Conservation (phyloP, 768 basidiomycete genomes). For the Austroboletus eburneus region DNA sequence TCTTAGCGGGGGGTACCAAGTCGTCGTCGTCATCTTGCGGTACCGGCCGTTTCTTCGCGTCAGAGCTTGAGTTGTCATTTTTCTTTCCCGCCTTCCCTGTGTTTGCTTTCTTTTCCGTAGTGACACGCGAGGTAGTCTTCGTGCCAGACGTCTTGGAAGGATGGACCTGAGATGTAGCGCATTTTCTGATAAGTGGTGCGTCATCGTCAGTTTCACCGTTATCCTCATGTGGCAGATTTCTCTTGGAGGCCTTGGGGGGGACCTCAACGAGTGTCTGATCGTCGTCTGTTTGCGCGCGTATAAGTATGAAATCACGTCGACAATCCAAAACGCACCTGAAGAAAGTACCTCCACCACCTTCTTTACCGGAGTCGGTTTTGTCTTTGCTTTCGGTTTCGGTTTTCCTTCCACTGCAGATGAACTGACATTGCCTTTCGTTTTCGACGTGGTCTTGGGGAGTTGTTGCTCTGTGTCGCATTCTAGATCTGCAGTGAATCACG, state of each 20-base stretch:
- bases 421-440: conserved; percentile 3
- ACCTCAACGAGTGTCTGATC: conserved; percentile 26
- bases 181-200: neutral
- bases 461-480: conserved; percentile 4
- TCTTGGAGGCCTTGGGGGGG: conserved; percentile 8
- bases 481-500: neutral
- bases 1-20: neutral
- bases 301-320: neutral
- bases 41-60: conserved; percentile 5
- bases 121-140: neutral
- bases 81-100: conserved; percentile 1
- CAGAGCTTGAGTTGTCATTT: too few species aligned
- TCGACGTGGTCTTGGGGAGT: neutral
- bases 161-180: neutral
- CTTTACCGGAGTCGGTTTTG: conserved; percentile 7
- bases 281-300: conserved; percentile 19
- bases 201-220: conserved; percentile 4
- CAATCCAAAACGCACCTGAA: conserved; percentile 11
- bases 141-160: neutral
- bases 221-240: neutral
- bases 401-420: neutral
- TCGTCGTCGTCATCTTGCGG: conserved; percentile 3
- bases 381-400: conserved; percentile 2
- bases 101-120: neutral
- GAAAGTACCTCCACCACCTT: conserved; percentile 4